Evolutionary conservation across 2,329 filamentous ascomycete genomes (phyloP).

Genomic region (Venturiaceae sp.): DNA sequence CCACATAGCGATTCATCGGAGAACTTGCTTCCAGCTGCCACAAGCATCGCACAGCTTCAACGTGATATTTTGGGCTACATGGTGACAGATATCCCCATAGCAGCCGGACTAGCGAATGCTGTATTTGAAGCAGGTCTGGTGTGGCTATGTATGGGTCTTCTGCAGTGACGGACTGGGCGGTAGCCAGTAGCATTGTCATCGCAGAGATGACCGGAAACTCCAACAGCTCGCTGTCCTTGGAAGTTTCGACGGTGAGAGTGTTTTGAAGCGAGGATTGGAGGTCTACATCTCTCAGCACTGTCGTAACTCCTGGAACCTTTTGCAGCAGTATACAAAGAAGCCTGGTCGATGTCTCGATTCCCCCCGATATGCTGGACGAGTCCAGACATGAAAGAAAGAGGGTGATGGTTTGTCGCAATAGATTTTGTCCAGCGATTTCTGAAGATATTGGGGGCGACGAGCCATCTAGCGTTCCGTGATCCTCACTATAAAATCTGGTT

Average conservation of each 20-base stretch:
- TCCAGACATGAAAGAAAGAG: conserved; percentile 1
- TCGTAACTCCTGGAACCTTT: conserved; percentile 12
- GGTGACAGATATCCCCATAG: conserved; percentile 77
- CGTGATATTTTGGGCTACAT: conserved; percentile 83
- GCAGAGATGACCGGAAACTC: conserved; percentile 5
- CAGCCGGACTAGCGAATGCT: conserved; percentile 58
- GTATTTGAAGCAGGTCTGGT: conserved; percentile 49
- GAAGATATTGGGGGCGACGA: neutral
- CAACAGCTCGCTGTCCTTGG: neutral
- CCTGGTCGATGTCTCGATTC: neutral
- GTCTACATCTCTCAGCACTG: neutral
- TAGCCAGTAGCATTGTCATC: conserved; percentile 20
- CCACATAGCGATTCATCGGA: conserved; percentile 60
- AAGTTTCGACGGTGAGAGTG: neutral
- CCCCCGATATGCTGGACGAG: neutral
- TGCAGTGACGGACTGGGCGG: conserved; percentile 19
- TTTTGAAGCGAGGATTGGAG: neutral
- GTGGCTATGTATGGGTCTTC: conserved; percentile 18
- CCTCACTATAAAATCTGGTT: neutral
- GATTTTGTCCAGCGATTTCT: neutral
- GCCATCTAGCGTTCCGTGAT: conserved; percentile 4
- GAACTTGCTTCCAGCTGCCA: conserved; percentile 78
- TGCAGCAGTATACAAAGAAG: conserved; percentile 12
- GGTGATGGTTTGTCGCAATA: conserved; percentile 1
- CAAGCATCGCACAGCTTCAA: conserved; percentile 77